Base-by-base conservation (phyloP, 768 basidiomycete species). In the Russula olivacea region DNA sequence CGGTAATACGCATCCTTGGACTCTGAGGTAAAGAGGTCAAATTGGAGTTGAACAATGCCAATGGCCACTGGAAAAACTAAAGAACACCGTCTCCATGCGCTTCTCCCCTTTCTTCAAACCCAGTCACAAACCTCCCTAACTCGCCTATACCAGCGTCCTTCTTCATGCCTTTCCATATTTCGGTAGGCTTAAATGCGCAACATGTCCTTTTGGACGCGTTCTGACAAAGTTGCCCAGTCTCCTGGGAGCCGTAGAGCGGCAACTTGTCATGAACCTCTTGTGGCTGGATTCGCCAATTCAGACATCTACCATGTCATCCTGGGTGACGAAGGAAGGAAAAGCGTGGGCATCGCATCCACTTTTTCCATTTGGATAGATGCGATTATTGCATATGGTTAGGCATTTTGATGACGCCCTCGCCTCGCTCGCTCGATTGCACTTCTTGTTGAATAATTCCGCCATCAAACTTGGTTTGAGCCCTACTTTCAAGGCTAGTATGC, bases 151-250 rank as follows among this genome's bases (percentile, higher is more conserved):
- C 84, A 88, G 69, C 81, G 84, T 19, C 92, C 94, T 10, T 93
- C 92, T 3, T 88, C 89, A 76, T 93, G 93, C 75, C 82, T 97
- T 56, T 87, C 91, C 28, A 86, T 97, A 73, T 93, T 93, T 75
- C 84, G 93, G 89, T 91, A 64, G 66, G 78, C 47, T 8, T 17
- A 25, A 38, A 43, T 47, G 25, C 17, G 54, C 15, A 47, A n/a
- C 36, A 45, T 43, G 12, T 21, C 55, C 14, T 47, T 45, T 17
- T 17, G n/a, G 15, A 23, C 19, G 48, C 38, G 32, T 25, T 50
- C 64, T 60, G 7, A 53, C 45, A 40, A 12, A 47, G n/a, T n/a
- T 28, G 28, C 4, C 4, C 71, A 93, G 92, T 58, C 77, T 96
- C 28, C 75, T 97, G 41, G 84, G 83, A 2, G 83, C 90, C 21